Evolutionary conservation across 352 stramenopile genomes (phyloP), one percentile per base, ranked within the genome.

Genomic region (Globisporangium paddicum): DNA sequence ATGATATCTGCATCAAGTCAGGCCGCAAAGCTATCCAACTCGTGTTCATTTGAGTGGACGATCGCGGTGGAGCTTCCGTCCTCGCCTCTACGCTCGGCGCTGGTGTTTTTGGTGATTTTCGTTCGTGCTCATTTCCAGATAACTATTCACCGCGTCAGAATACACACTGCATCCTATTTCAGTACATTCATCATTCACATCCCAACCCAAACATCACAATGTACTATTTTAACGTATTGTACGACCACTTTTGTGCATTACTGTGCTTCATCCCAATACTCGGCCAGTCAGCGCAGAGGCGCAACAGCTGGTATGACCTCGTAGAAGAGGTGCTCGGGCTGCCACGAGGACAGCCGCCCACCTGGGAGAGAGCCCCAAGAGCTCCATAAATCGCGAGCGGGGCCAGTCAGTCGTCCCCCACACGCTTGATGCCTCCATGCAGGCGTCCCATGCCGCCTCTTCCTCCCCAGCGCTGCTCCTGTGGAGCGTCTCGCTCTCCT

Each of bases 361-460:
- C 25, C 26, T 52, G 46, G 18, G 45, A 14, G 25, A 35, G 25
- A 51, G 42, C 6, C 26, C 11, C 30, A 35, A 25, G 11, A 37
- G 30, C 25, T 42, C 25, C 46, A 52, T 13, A 52, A n/a, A 52
- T 35, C 46, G 46, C 46, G 46, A 52, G 35, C 35, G 46, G 25
- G 46, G 46, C 46, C 46, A 52, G 23, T 51, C 23, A 51, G 28
- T n/a, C 30, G 45, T 37, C 16, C 16, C 19, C 46, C 14, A 25
- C 19, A 19, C 19, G 46, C 11, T 42, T 38, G 8, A 52, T 38
- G 9, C 25, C 46, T 38, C 46, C 46, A 52, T 52, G 46, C 46
- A 52, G 46, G 26, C 18, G 25, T 21, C 18, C 26, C 32, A 34
- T 30, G 18, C 26, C 19, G 7, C 13, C 7, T 14, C 45, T 13